These are phyloP conservation scores for Hippophae gyantsensis DNA, from an alignment of 306 rosid species.

Conservation along the genomic window DNA sequence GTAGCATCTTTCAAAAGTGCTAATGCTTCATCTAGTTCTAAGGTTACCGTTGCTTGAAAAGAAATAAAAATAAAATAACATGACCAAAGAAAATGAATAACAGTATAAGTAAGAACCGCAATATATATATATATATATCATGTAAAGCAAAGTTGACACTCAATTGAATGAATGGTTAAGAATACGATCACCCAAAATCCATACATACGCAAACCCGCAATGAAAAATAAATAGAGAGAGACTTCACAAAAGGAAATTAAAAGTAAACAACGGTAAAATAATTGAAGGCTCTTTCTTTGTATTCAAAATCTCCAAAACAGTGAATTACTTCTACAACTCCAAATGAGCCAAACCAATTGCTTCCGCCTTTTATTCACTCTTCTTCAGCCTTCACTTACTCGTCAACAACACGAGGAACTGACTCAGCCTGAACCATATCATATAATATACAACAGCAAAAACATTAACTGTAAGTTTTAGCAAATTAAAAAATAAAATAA, in stretches of 20 bases:
- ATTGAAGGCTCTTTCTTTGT: constrained; percentile 1
- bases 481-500: no score
- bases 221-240: constrained; percentile 1
- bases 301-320: constrained; percentile 33
- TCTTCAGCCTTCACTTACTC: constrained; percentile 32
- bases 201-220: constrained; percentile 27
- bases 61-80: not conserved
- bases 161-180: constrained; percentile 37
- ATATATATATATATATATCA: not conserved
- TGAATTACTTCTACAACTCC: constrained; percentile 32
- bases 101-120: not conserved
- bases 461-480: not conserved
- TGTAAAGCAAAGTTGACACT: constrained; percentile 20
- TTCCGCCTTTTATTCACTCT: constrained; percentile 28
- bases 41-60: no score
- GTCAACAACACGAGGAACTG: constrained; percentile 67
- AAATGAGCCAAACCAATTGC: constrained; percentile 26
- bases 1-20: no score
- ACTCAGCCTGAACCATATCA: constrained; percentile 41
- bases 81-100: not conserved
- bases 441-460: not conserved
- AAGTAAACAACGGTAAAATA: constrained; percentile 3
- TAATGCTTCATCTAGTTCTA: no score
- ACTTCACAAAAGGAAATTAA: constrained; percentile 11
- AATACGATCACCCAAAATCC: constrained; percentile 18